Percentiles rank a stretch among this genome's conserved stretches.
phyloP scores from a whole-genome alignment of 352 stramenopile species.

The Phytophthora nicotianae region DNA sequence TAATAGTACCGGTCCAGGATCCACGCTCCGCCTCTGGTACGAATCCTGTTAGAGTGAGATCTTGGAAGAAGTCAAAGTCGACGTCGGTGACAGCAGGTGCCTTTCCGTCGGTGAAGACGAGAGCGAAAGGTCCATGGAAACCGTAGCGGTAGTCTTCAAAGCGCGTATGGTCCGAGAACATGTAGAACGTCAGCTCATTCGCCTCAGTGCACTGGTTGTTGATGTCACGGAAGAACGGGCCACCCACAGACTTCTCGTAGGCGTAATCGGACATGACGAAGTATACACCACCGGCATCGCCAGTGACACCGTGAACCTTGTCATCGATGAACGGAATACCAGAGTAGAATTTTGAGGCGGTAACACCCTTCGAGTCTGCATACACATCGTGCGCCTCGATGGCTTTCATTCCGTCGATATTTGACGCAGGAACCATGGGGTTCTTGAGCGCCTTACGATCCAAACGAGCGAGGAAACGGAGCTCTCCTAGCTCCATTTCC shows the following conservation, averaged over 20 bases:
- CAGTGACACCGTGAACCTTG: conserved; percentile 47
- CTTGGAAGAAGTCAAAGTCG: conserved; percentile 61
- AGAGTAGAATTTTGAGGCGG: conserved; percentile 53
- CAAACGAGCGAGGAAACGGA: conserved; percentile 57
- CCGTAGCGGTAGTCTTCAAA: conserved; percentile 57
- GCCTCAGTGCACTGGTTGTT: conserved; percentile 61
- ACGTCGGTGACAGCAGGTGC: conserved; percentile 26
- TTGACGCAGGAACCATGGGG: conserved; percentile 37
- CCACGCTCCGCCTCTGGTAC: conserved; percentile 40
- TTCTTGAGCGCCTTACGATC: conserved; percentile 39
- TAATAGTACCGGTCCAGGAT: conserved; percentile 38
- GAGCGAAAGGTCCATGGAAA: conserved; percentile 57
- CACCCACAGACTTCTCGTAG: conserved; percentile 54
- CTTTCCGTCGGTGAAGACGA: conserved; percentile 51
- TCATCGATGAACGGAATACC: conserved; percentile 49
- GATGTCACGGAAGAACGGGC: conserved; percentile 62
- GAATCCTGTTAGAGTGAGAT: conserved; percentile 46
- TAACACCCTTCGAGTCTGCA: conserved; percentile 33
- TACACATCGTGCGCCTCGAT: conserved; percentile 58
- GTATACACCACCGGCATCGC: conserved; percentile 45
- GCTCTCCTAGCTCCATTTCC: conserved; percentile 41
- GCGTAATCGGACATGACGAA: conserved; percentile 54
- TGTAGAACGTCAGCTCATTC: conserved; percentile 63
- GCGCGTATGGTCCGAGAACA: conserved; percentile 67
- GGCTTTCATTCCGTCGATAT: conserved; percentile 39